A percentile compares a stretch with the other conserved stretches of the same genome.
phyloP scores from a whole-genome alignment of 1,284 basidiomycete species.

The Moesziomyces aphidis region DNA sequence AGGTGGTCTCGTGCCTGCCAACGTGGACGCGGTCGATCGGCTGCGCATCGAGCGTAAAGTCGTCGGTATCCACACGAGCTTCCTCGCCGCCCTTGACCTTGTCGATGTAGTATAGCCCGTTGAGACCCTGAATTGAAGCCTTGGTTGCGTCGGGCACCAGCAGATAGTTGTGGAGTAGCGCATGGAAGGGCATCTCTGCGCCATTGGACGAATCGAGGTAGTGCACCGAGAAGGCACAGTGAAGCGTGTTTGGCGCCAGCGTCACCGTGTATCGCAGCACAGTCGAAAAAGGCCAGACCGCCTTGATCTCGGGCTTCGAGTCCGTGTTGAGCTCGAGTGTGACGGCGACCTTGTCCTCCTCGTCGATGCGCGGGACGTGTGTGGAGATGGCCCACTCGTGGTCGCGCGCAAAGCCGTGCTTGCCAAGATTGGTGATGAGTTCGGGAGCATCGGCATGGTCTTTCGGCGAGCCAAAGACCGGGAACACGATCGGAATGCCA shows the following conservation, averaged over 20 bases:
- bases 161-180: conserved; percentile 68
- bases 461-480: conserved; percentile 54
- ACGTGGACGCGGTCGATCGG: conserved; percentile 49
- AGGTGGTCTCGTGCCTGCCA: conserved; percentile 29
- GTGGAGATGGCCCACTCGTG: conserved; percentile 46
- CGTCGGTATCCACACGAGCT: conserved; percentile 23
- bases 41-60: conserved; percentile 34
- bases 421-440: conserved; percentile 37
- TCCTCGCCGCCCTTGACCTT: conserved; percentile 41
- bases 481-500: conserved; percentile 62
- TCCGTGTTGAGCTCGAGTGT: conserved; percentile 42
- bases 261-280: conserved; percentile 49
- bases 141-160: conserved; percentile 60
- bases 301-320: conserved; percentile 36
- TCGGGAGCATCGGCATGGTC: conserved; percentile 49
- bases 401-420: conserved; percentile 58
- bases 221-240: conserved; percentile 60
- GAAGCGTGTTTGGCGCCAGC: conserved; percentile 46
- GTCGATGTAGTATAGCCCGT: conserved; percentile 50
- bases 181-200: conserved; percentile 66
- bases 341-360: conserved; percentile 39
- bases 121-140: conserved; percentile 44
- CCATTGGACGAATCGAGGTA: conserved; percentile 36
- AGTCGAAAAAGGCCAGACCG: conserved; percentile 38
- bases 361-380: conserved; percentile 17